A percentile compares a stretch with the other conserved stretches of the same genome.
Conservation (phyloP, 1,284 basidiomycete species). For the Malassezia brasiliensis region DNA sequence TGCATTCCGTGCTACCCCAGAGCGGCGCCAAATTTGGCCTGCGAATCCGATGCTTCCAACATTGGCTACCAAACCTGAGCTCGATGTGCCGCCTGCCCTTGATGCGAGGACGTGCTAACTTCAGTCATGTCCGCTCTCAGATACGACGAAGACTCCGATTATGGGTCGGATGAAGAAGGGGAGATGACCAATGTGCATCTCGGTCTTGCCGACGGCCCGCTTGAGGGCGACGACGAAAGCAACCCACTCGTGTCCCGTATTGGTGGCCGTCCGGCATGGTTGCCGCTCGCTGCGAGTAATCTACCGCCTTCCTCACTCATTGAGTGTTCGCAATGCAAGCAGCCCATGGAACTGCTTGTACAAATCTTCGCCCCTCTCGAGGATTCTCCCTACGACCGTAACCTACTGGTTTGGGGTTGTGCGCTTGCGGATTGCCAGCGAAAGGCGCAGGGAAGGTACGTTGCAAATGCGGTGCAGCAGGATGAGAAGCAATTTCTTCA, state of each 20-base stretch:
- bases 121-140: slow-evolving; percentile 21
- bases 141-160: slow-evolving; percentile 37
- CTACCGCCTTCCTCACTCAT: slow-evolving; percentile 23
- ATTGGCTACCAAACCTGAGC: slow-evolving; percentile 40
- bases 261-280: slow-evolving; percentile 41
- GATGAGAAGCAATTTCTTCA: slow-evolving; percentile 49
- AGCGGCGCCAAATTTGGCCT: slow-evolving; percentile 12
- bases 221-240: slow-evolving; percentile 34
- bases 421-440: slow-evolving; percentile 36
- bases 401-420: slow-evolving; percentile 45
- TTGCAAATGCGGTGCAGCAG: slow-evolving; percentile 12
- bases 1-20: not conserved
- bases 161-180: slow-evolving; percentile 30
- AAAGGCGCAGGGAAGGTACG: slow-evolving; percentile 31
- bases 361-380: slow-evolving; percentile 47
- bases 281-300: slow-evolving; percentile 21
- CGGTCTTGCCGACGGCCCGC: slow-evolving; percentile 38
- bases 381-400: slow-evolving; percentile 40
- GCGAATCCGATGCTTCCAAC: slow-evolving; percentile 34
- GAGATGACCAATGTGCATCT: slow-evolving; percentile 34
- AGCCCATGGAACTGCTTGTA: slow-evolving; percentile 43
- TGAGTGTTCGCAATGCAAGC: slow-evolving; percentile 27
- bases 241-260: slow-evolving; percentile 47
- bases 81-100: no score
- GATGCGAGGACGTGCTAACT: not conserved